Percentiles rank a stretch among this genome's conserved stretches.
phyloP scores from a whole-genome alignment of 1,139 yeast species.

The Kodamaea plutei region DNA sequence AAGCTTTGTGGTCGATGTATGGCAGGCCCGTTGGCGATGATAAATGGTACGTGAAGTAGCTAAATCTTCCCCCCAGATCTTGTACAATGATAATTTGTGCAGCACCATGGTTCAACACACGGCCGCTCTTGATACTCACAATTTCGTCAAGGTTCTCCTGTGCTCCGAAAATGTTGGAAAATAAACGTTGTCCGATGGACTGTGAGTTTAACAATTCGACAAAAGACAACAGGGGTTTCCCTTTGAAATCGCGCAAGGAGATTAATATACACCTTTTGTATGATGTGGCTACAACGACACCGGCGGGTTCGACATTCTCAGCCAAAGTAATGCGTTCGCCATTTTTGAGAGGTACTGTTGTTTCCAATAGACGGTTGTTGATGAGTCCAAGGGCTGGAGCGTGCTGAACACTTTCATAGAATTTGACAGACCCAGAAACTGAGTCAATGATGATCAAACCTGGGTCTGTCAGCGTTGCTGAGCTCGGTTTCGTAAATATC shows the following conservation, averaged over 20 bases:
- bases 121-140: conserved; percentile 57
- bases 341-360: conserved; percentile 36
- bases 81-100: conserved; percentile 40
- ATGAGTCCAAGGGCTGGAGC: conserved; percentile 66
- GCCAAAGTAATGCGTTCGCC: conserved; percentile 57
- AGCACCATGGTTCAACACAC: conserved; percentile 47
- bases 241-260: conserved; percentile 63
- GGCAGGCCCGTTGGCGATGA: conserved; percentile 30
- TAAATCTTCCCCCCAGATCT: conserved; percentile 43
- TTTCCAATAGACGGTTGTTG: conserved; percentile 37
- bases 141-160: conserved; percentile 35
- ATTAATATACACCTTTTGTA: conserved; percentile 63
- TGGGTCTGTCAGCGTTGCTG: conserved; percentile 57
- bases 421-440: conserved; percentile 51
- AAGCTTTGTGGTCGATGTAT: conserved; percentile 23
- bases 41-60: conserved; percentile 30
- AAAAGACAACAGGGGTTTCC: conserved; percentile 50
- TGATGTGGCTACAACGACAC: conserved; percentile 68
- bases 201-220: conserved; percentile 27
- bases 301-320: conserved; percentile 70
- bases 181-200: conserved; percentile 20
- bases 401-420: conserved; percentile 64
- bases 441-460: conserved; percentile 63
- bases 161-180: conserved; percentile 24
- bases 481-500: conserved; percentile 61